Percentiles rank a stretch among this genome's conserved stretches.
phyloP scores from a whole-genome alignment of 495 filamentous ascomycete genomes.

The Penicillium argentinense region DNA sequence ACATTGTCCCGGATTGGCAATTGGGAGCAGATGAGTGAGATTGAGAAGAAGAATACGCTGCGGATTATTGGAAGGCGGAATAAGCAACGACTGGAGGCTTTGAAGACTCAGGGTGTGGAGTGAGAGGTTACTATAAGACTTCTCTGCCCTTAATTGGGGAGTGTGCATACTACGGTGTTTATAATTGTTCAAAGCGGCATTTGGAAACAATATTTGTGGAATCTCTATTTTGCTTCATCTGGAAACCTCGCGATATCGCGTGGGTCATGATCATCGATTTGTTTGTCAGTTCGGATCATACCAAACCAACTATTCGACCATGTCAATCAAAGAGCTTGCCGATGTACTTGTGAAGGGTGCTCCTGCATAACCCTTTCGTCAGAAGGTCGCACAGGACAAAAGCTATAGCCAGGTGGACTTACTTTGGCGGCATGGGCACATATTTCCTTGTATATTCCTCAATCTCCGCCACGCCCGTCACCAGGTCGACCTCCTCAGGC shows the following conservation, averaged over 20 bases:
- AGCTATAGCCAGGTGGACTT: constrained; percentile 18
- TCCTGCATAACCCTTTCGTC: constrained; percentile 13
- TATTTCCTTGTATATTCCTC: constrained; percentile 71
- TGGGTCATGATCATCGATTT: too few species aligned
- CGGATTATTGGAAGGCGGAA: constrained; percentile 64
- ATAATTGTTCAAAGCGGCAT: too few species aligned
- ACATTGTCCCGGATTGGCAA: constrained; percentile 64
- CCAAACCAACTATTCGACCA: too few species aligned
- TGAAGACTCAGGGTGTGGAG: constrained; percentile 39
- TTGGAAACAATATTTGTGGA: too few species aligned
- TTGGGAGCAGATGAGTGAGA: constrained; percentile 65
- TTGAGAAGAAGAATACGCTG: constrained; percentile 61
- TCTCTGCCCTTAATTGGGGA: too few species aligned
- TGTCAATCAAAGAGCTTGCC: constrained; percentile 19
- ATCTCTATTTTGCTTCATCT: too few species aligned
- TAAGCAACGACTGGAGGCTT: constrained; percentile 54
- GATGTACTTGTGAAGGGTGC: constrained; percentile 22
- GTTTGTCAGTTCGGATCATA: too few species aligned
- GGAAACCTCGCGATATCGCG: too few species aligned
- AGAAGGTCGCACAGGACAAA: not conserved
- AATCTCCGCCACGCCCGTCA: constrained; percentile 65
- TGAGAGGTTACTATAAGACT: constrained; percentile 2
- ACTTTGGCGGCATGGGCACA: constrained; percentile 58
- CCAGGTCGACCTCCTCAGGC: constrained; percentile 63
- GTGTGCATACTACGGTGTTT: too few species aligned